Percentiles rank a stretch among this genome's conserved stretches.
These are phyloP conservation scores for Yamadazyma dushanensis DNA, from an alignment of 1,139 yeast species.

Conservation along the genomic window DNA sequence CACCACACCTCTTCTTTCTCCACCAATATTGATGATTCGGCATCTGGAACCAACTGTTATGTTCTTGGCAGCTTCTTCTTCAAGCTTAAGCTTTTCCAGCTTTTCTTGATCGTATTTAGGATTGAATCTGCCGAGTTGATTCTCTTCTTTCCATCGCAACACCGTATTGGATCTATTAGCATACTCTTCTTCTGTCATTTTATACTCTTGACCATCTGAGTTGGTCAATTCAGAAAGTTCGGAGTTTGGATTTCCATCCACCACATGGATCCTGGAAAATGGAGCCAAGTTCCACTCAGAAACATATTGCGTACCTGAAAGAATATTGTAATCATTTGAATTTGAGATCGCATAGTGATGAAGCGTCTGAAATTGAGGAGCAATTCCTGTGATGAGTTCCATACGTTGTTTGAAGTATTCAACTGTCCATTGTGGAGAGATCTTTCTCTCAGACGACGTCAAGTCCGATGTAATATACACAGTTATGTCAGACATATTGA, in stretches of 20 bases:
- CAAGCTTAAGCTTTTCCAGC: conserved; percentile 17
- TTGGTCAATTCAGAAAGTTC: conserved; percentile 39
- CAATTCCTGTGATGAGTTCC: conserved; percentile 78
- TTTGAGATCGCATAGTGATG: conserved; percentile 25
- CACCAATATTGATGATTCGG: conserved; percentile 42
- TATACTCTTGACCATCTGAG: conserved; percentile 41
- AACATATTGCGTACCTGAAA: conserved; percentile 7
- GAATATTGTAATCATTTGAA: conserved; percentile 13
- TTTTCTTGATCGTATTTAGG: conserved; percentile 44
- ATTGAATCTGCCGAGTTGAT: conserved; percentile 71
- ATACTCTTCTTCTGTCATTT: conserved; percentile 68
- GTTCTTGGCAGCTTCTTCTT: conserved; percentile 17
- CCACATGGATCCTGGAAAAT: conserved; percentile 50
- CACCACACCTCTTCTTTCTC: conserved; percentile 68
- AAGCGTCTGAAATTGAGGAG: conserved; percentile 58
- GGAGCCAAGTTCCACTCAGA: conserved; percentile 31
- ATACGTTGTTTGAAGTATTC: conserved; percentile 55
- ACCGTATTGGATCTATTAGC: conserved; percentile 62
- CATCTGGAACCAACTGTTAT: conserved; percentile 39
- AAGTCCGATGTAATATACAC: conserved; percentile 63
- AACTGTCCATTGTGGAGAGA: conserved; percentile 65
- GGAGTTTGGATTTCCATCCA: conserved; percentile 54
- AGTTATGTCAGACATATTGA: conserved; percentile 46
- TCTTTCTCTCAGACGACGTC: conserved; percentile 69
- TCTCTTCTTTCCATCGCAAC: conserved; percentile 69